phyloP scores from a whole-genome alignment of 73 alveolate genomes.

The Tetrahymena malaccensis region DNA sequence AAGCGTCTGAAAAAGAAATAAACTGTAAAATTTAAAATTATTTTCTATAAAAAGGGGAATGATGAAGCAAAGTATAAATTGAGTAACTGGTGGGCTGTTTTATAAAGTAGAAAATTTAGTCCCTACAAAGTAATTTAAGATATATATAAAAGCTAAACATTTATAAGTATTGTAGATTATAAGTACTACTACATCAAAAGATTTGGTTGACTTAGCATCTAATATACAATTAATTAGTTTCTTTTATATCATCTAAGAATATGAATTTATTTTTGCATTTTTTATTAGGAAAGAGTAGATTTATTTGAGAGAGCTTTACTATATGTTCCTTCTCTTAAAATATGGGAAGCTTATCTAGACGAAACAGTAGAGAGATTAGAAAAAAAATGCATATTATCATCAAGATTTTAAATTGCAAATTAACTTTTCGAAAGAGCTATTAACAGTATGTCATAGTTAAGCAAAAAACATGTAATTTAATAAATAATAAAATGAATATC shows the following conservation, averaged over 20 bases:
- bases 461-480: background rate
- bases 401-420: slow-evolving; percentile 58
- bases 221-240: background rate
- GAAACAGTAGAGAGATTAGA: slow-evolving; percentile 69
- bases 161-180: background rate
- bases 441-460: slow-evolving; percentile 49
- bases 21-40: background rate
- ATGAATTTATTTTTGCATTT: background rate
- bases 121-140: background rate
- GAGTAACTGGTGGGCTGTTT: background rate
- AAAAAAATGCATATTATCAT: slow-evolving; percentile 27
- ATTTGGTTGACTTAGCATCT: background rate
- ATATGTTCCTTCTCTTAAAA: slow-evolving; percentile 82
- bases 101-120: background rate
- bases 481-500: background rate
- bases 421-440: slow-evolving; percentile 75
- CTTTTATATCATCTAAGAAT: background rate
- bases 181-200: background rate
- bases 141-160: background rate
- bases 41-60: background rate
- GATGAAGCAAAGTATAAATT: background rate
- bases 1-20: too few relatives aligned
- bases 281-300: slow-evolving; percentile 51
- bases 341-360: slow-evolving; percentile 79
- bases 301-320: slow-evolving; percentile 83